Evolutionary conservation across 192 early-diverging fungal genomes (phyloP), one percentile per base, ranked within the genome.

Genomic region (Rhizoclosmatium sp.): DNA sequence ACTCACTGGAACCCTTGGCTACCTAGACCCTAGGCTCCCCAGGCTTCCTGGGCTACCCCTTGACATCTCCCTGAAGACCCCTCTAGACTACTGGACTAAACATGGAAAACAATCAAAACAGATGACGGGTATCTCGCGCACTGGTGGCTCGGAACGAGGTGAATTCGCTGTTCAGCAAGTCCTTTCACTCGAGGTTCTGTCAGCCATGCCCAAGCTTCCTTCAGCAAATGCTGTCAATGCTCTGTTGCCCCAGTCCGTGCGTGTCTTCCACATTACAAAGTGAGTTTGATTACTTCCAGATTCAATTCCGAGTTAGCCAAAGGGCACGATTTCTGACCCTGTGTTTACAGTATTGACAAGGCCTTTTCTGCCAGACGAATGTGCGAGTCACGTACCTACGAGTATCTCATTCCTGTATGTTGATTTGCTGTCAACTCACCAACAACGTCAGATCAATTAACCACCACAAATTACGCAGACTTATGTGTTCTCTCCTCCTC

Each of bases 391-490:
- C 67, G 84, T 21, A 84, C 82, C 4, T 86, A 80, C 79, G 87
- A 88, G 67, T 88, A 82, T 59, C 51, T 88, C 39, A 67, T 88
- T 59, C 87, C 87, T 10, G 84, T 87, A 75, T 14, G 81, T 85
- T 9, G 31, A 23, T 19, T 42, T 5, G 7, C 59, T 56, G 5
- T 14, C 31, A 10, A 21, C 71, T 9, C n/a, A 47, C 62, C 7
- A 12, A 5, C 59, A 47, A 21, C 61, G 7, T 10, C n/a, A 4
- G 23, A 56, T n/a, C 21, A 31, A 69, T 47, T 14, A 21, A 14
- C 41, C 16, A n/a, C 16, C 42, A 9, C 40, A 44, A 31, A 31
- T 59, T 54, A 9, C 65, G 2, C 66, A 87, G 86, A 84, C 87
- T 10, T 88, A 85, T 70, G 84, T 71, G 31, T 83, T 88, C 78